Evolutionary conservation across 768 basidiomycete genomes (phyloP).

Genomic region (Pulveroboletus sp.): DNA sequence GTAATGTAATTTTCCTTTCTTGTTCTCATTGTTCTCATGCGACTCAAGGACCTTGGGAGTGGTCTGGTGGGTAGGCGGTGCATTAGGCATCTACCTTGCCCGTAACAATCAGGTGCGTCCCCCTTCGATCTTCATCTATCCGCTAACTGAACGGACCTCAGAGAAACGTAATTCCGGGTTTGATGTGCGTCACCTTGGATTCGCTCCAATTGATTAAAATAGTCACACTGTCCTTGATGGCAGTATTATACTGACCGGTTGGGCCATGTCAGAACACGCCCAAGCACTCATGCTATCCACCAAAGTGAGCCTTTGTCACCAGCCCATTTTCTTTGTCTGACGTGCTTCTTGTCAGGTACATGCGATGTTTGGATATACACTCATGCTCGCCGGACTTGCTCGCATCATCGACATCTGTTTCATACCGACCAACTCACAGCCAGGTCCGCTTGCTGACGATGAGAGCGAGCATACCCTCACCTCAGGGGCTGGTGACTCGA

Average conservation of each 20-base stretch:
- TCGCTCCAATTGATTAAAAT: neutral
- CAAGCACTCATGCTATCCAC: constrained; percentile 86
- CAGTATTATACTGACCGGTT: constrained; percentile 88
- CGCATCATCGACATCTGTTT: constrained; percentile 87
- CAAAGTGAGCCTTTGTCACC: constrained; percentile 42
- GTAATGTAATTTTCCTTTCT: constrained; percentile 40
- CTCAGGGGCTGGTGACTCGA: constrained; percentile 27
- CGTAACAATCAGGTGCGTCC: constrained; percentile 66
- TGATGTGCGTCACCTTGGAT: constrained; percentile 57
- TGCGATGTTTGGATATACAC: constrained; percentile 76
- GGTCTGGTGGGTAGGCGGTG: constrained; percentile 85
- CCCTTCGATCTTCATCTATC: neutral
- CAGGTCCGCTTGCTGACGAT: constrained; percentile 41
- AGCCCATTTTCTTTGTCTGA: neutral
- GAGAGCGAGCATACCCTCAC: constrained; percentile 69
- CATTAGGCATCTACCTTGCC: constrained; percentile 81
- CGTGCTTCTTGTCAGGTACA: constrained; percentile 55
- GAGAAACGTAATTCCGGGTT: constrained; percentile 76
- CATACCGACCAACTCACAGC: constrained; percentile 43
- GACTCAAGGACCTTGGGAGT: constrained; percentile 49
- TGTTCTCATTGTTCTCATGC: constrained; percentile 1
- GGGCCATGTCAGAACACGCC: constrained; percentile 89
- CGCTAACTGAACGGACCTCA: constrained; percentile 22
- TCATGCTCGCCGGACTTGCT: constrained; percentile 79
- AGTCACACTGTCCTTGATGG: neutral